A percentile compares a stretch with the other conserved stretches of the same genome.
Conservation (phyloP, 1,284 basidiomycete genomes). For the Papiliotrema fonsecae region DNA sequence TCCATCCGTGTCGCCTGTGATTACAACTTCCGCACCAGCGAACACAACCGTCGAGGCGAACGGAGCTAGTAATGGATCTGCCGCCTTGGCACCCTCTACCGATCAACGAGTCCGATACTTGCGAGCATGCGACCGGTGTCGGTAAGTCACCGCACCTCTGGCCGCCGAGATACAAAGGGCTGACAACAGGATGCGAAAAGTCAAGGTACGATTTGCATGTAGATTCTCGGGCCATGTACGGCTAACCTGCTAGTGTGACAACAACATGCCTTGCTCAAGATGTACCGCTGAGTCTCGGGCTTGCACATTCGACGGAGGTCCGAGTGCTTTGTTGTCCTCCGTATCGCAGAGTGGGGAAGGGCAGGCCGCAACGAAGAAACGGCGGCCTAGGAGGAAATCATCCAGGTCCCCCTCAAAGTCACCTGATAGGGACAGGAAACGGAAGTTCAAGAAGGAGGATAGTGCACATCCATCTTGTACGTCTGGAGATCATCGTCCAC, state of each 20-base stretch:
- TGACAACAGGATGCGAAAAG: not conserved
- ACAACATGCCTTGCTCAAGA: constrained; percentile 3
- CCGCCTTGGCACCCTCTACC: too few species aligned
- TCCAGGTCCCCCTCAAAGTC: not conserved
- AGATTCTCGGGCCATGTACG: not conserved
- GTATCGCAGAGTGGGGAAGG: too few species aligned
- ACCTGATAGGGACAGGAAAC: not conserved
- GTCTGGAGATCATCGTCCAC: not conserved
- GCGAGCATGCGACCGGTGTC: constrained; percentile 1
- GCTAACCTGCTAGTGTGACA: not conserved
- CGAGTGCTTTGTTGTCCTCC: not conserved
- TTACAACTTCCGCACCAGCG: too few species aligned
- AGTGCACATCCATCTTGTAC: not conserved
- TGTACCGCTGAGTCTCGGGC: not conserved
- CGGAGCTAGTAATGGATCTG: too few species aligned
- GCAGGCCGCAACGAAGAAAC: not conserved
- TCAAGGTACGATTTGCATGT: constrained; percentile 4
- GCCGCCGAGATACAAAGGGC: not conserved
- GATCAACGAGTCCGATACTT: constrained; percentile 1
- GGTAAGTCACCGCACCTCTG: not conserved
- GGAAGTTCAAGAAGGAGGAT: not conserved
- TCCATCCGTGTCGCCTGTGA: too few species aligned
- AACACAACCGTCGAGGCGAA: too few species aligned
- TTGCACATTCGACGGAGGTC: constrained; percentile 3
- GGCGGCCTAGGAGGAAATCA: constrained; percentile 1